Evolutionary conservation across 1,139 yeast genomes (phyloP).

Genomic region (Pichia sp.): DNA sequence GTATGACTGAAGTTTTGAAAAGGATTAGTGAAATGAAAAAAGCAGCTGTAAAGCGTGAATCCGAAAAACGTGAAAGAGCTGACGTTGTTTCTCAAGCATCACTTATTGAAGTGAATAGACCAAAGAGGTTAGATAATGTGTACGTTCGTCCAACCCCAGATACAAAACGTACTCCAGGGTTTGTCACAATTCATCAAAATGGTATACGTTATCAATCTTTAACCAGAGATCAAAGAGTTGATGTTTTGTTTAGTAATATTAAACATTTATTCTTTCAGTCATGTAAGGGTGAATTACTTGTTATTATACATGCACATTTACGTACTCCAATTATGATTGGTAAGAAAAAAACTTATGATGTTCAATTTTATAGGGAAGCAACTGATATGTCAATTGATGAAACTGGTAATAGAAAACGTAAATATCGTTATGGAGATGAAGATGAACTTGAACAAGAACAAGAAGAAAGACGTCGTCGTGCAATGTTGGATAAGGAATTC

Average conservation of each 20-base stretch:
- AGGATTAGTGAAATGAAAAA: constrained; percentile 90
- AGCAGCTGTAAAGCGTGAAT: constrained; percentile 84
- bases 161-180: constrained; percentile 89
- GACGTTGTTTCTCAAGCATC: constrained; percentile 93
- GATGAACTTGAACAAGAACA: constrained; percentile 98
- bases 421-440: constrained; percentile 92
- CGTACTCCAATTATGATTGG: constrained; percentile 94
- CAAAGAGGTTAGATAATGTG: constrained; percentile 80
- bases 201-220: constrained; percentile 91
- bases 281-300: constrained; percentile 89
- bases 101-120: constrained; percentile 74
- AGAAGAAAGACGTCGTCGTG: constrained; percentile 91
- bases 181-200: constrained; percentile 86
- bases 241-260: constrained; percentile 81
- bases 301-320: constrained; percentile 85
- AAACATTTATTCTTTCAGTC: constrained; percentile 95
- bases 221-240: constrained; percentile 80
- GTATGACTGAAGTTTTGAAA: constrained; percentile 86
- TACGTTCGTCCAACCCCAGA: constrained; percentile 95
- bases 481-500: constrained; percentile 87
- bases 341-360: constrained; percentile 89
- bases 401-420: constrained; percentile 88
- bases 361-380: constrained; percentile 95
- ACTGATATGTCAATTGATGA: constrained; percentile 95
- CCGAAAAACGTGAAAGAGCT: constrained; percentile 85